These are phyloP conservation scores for Papiliotrema fonsecae DNA, from an alignment of 1,284 basidiomycete genomes.

Conservation along the genomic window DNA sequence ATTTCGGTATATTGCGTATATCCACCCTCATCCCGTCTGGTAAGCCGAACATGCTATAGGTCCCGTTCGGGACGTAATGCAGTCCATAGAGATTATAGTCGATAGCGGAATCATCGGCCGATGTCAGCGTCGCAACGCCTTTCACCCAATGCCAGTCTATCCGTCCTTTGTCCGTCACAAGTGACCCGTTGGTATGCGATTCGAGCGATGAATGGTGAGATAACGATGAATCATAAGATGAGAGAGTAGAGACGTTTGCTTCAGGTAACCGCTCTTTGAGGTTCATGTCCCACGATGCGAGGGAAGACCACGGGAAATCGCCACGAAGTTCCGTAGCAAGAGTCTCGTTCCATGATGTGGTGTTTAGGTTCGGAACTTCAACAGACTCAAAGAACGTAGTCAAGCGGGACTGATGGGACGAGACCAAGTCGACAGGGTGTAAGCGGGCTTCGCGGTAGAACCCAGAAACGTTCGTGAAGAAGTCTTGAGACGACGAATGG, in stretches of 20 bases:
- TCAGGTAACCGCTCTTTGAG: slow-evolving; percentile 29
- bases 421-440: slow-evolving; percentile 15
- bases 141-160: slow-evolving; percentile 40
- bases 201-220: slow-evolving; percentile 1
- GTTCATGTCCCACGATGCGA: slow-evolving; percentile 37
- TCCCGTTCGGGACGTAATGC: slow-evolving; percentile 70
- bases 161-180: background rate
- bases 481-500: slow-evolving; percentile 13
- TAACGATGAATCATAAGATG: background rate
- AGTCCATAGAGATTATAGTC: slow-evolving; percentile 55
- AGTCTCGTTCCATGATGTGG: slow-evolving; percentile 34
- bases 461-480: slow-evolving; percentile 45
- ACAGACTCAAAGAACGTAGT: slow-evolving; percentile 29
- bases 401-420: background rate
- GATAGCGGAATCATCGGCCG: slow-evolving; percentile 14
- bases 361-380: slow-evolving; percentile 26
- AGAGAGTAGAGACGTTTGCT: background rate
- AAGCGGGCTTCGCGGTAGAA: slow-evolving; percentile 39
- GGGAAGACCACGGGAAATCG: slow-evolving; percentile 33
- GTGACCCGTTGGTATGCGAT: too few species aligned
- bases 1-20: slow-evolving; percentile 60
- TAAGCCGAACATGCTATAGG: slow-evolving; percentile 68
- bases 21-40: slow-evolving; percentile 52
- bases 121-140: slow-evolving; percentile 23
- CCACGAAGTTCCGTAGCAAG: slow-evolving; percentile 30